Base-by-base conservation (phyloP, 768 basidiomycete genomes). In the Boletus tomentosulus region DNA sequence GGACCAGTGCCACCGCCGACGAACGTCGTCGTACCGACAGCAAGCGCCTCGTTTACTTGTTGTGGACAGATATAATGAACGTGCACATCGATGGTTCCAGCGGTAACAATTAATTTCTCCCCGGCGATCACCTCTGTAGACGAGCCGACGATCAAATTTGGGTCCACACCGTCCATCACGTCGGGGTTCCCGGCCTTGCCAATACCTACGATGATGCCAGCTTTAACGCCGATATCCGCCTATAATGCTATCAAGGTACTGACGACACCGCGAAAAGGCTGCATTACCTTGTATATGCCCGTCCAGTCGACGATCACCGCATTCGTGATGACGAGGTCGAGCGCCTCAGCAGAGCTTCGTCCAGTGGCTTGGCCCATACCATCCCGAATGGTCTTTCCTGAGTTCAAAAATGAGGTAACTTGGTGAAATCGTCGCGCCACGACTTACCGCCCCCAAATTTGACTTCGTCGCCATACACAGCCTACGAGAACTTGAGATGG, bases 151-250 rank as follows among this genome's bases (percentile, higher is more conserved):
- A 91, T 66, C 63, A 98, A 84, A 6, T 75, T 69, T 0, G 79
- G 79, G 55, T 87, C 76, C 28, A 98, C 87, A 37, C 78, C 78
- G 10, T 83, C 82, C 92, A 97, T 97, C 50, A 89, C 77, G 64
- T 98, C 93, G 3, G 93, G 94, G 69, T 98, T 99, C 1, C 97
- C 97, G 9, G 93, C 91, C 70, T 99, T 98, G n/a, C 96, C 97
- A 48, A 98, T 87, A 0, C 89, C 93, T 12, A 76, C 77, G 57
- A 98, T 98, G 35, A 74, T 61, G 0, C 95, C 95, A 51, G 82
- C 67, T 71, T 88, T 93, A 51, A 99, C 78, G 27, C 97, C 96
- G 48, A 99, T 92, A 64, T 98, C 97, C 19, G 96, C 96, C 91
- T 97, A 64, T 1, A 45, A 41, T 25, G 13, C 28, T 11, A 48